Evolutionary conservation across 352 stramenopile genomes (phyloP).

Genomic region (Phytopythium litorale): DNA sequence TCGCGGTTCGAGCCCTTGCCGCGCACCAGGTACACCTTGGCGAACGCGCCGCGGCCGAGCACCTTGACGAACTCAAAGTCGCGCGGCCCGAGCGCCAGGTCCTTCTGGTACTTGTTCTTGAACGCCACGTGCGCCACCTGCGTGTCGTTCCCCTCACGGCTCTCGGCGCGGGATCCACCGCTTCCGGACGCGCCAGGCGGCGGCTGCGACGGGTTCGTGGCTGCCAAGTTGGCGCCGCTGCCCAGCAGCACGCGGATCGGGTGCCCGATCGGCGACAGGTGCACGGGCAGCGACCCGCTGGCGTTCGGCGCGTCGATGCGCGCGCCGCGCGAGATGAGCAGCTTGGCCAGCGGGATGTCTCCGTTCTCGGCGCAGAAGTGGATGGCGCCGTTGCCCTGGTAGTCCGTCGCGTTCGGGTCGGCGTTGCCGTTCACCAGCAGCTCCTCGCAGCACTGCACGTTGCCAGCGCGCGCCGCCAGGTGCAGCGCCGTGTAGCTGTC

Average conservation of each 20-base stretch:
- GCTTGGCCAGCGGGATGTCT: slow-evolving; percentile 76
- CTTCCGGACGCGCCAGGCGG: slow-evolving; percentile 27
- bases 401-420: slow-evolving; percentile 77
- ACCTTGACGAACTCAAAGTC: slow-evolving; percentile 89
- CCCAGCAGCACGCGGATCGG: slow-evolving; percentile 80
- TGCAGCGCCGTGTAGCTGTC: slow-evolving; percentile 84
- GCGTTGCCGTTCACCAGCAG: slow-evolving; percentile 52
- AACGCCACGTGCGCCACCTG: slow-evolving; percentile 82
- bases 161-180: slow-evolving; percentile 24
- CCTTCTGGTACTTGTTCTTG: slow-evolving; percentile 90
- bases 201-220: slow-evolving; percentile 67
- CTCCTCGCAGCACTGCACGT: slow-evolving; percentile 74
- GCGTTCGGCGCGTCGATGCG: slow-evolving; percentile 75
- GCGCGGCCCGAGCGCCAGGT: slow-evolving; percentile 70
- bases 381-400: slow-evolving; percentile 80
- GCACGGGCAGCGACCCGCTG: slow-evolving; percentile 74
- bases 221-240: slow-evolving; percentile 59
- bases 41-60: slow-evolving; percentile 74
- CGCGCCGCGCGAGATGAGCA: slow-evolving; percentile 68
- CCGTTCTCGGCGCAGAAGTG: slow-evolving; percentile 77
- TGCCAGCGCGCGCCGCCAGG: slow-evolving; percentile 63
- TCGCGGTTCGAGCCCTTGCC: slow-evolving; percentile 83
- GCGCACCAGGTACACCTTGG: slow-evolving; percentile 83
- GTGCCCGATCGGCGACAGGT: slow-evolving; percentile 83
- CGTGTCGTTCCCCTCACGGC: slow-evolving; percentile 52